These are phyloP conservation scores for Plasmopara muralis DNA, from an alignment of 352 stramenopile genomes.

Conservation along the genomic window DNA sequence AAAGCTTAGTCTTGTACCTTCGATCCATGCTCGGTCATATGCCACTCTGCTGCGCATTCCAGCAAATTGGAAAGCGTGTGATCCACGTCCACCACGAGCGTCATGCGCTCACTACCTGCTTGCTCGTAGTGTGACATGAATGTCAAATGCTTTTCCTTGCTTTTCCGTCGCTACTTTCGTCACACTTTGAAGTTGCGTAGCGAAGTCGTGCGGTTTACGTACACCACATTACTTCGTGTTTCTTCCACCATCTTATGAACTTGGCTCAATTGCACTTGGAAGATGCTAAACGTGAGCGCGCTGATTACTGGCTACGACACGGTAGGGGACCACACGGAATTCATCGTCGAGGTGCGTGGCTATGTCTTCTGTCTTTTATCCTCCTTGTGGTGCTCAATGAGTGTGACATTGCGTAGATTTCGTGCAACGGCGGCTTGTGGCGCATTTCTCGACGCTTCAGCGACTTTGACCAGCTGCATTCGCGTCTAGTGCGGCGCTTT, in stretches of 20 bases:
- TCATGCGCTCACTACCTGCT: conserved; percentile 29
- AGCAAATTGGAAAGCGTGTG: conserved; percentile 51
- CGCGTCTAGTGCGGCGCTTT: conserved; percentile 62
- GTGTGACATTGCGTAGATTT: conserved; percentile 40
- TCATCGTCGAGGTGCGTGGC: conserved; percentile 54
- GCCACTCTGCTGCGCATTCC: conserved; percentile 41
- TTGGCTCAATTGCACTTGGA: conserved; percentile 18
- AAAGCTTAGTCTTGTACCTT: conserved; percentile 16
- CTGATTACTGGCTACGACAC: conserved; percentile 79
- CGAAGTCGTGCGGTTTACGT: neutral
- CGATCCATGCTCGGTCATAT: conserved; percentile 33
- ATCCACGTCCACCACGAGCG: conserved; percentile 58
- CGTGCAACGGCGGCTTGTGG: conserved; percentile 77
- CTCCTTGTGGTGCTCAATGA: neutral
- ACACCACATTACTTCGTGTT: neutral
- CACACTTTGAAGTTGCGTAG: conserved; percentile 26
- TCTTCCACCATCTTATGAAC: too few relatives aligned
- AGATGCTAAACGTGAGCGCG: conserved; percentile 71
- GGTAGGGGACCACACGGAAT: conserved; percentile 82
- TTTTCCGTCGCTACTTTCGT: neutral
- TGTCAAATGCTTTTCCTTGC: neutral
- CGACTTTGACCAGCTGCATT: conserved; percentile 84
- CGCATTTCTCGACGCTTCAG: conserved; percentile 80
- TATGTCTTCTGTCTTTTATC: neutral
- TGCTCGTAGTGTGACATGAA: conserved; percentile 23